These are phyloP conservation scores for Nemania sp. DNA, from an alignment of 2,329 filamentous ascomycete species.

Conservation along the genomic window DNA sequence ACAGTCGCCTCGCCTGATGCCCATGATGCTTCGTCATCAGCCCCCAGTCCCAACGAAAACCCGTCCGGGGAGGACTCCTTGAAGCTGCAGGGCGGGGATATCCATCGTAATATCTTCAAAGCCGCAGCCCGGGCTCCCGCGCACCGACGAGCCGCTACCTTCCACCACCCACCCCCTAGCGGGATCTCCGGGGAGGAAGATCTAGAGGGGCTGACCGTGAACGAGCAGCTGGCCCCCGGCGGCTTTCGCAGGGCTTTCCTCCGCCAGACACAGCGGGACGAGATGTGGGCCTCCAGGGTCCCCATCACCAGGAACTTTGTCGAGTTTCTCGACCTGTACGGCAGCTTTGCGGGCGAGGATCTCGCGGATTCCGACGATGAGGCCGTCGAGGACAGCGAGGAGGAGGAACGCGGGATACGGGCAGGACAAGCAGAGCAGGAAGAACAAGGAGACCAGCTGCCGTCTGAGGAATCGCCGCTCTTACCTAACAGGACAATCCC, in stretches of 20 bases:
- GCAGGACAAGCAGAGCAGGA: conserved; percentile 17
- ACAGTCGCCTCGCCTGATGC: conserved; percentile 37
- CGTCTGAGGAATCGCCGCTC: conserved; percentile 63
- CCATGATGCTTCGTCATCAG: conserved; percentile 26
- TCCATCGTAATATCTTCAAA: conserved; percentile 78
- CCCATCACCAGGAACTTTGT: conserved; percentile 72
- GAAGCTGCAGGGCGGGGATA: conserved; percentile 74
- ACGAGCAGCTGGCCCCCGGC: conserved; percentile 45
- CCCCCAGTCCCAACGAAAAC: conserved; percentile 33
- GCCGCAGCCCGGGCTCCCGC: conserved; percentile 63
- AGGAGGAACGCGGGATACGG: conserved; percentile 43
- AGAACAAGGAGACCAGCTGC: conserved; percentile 38
- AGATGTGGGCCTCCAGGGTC: conserved; percentile 48
- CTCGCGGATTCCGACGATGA: conserved; percentile 65
- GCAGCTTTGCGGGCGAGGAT: conserved; percentile 77
- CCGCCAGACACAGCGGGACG: conserved; percentile 43
- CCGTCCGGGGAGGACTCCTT: conserved; percentile 65
- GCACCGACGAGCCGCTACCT: conserved; percentile 66
- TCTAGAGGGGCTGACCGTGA: conserved; percentile 38
- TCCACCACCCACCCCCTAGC: conserved; percentile 60
- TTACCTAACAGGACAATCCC: conserved; percentile 60
- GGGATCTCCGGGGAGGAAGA: conserved; percentile 44
- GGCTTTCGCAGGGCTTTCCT: conserved; percentile 57
- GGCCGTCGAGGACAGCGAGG: conserved; percentile 54
- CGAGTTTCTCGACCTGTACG: conserved; percentile 76